Evolutionary conservation across 768 basidiomycete species (phyloP), one percentile per base, ranked within the genome.

Genomic region (Termitomyces sp.): DNA sequence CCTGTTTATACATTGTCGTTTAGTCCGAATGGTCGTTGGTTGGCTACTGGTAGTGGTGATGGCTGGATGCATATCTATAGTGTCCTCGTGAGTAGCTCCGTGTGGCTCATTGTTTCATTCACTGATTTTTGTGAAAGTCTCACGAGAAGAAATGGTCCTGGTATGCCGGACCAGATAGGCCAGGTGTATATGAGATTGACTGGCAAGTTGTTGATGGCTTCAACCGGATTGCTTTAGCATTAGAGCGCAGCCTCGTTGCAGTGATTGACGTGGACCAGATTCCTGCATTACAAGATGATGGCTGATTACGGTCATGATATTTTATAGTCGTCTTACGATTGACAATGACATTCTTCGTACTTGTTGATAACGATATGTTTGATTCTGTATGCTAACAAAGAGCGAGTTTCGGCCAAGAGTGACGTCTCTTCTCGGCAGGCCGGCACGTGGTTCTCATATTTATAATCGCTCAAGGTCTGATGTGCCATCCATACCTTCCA

Each of bases 21-120:
- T 72, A 89, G 88, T 67, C 91, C 92, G 0, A 80, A 85, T 54
- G 91, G 92, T 0, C 77, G 77, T 52, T 86, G 83, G 70, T 71
- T 95, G 32, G 88, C 88, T 2, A 90, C 90, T 14, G 93, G 90
- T 1, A 84, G 89, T 61, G 89, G 88, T 36, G 93, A 96, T 68
- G 91, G 91, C 8, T 83, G 83, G 76, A 67, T 95, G 58, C 79
- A 86, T 66, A 75, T 96, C 32, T 95, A 92, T 66, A 79, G 86
- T 62, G 77, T 87, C 36, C 76, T 82, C 76, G 92, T 90, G 65
- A 56, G 82, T 71, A 20, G 38, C 5, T 29, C 9, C n/a, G 20
- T 42, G 31, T 17, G 8, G 5, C 36, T 15, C 10, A 8, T 31
- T 11, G 11, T 37, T 66, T 2, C n/a, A 6, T 29, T 61, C 31